Percentiles rank a stretch among this genome's conserved stretches.
Conservation (phyloP, 371 early-diverging fungal genomes). For the Actinomucor elegans region DNA sequence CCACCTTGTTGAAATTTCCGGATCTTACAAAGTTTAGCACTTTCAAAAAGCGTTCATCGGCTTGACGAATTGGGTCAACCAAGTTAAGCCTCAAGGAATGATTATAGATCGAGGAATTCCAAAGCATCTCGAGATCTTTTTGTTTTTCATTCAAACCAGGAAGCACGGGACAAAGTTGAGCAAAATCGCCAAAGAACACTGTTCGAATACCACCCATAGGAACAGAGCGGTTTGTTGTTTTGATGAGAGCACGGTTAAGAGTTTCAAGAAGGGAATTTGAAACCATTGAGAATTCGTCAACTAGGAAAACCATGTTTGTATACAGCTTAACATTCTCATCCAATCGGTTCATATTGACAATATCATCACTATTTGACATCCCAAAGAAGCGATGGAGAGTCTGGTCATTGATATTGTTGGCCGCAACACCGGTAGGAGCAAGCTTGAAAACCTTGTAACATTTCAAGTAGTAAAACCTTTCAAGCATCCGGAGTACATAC, state of each 20-base stretch:
- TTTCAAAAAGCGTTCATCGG: background rate
- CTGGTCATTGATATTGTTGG: background rate
- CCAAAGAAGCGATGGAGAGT: background rate
- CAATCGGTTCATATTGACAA: background rate
- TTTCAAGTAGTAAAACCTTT: background rate
- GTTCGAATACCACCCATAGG: constrained; percentile 1
- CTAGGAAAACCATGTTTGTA: background rate
- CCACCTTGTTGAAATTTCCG: background rate
- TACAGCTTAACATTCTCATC: background rate
- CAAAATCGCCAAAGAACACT: constrained; percentile 1
- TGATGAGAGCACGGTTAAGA: background rate
- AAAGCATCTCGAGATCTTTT: background rate
- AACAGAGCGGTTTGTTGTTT: background rate
- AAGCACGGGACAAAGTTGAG: background rate
- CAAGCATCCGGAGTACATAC: background rate
- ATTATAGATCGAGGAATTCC: background rate
- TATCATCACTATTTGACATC: too few species aligned
- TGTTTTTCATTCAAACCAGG: background rate
- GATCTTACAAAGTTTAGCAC: background rate
- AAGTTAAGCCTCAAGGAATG: constrained; percentile 15
- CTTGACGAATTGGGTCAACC: background rate
- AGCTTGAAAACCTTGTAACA: background rate
- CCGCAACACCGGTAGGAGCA: background rate
- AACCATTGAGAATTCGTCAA: constrained; percentile 3
- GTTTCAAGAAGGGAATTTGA: background rate